Conservation (phyloP, 2,329 filamentous ascomycete species). For the Zymoseptoria brevis region DNA sequence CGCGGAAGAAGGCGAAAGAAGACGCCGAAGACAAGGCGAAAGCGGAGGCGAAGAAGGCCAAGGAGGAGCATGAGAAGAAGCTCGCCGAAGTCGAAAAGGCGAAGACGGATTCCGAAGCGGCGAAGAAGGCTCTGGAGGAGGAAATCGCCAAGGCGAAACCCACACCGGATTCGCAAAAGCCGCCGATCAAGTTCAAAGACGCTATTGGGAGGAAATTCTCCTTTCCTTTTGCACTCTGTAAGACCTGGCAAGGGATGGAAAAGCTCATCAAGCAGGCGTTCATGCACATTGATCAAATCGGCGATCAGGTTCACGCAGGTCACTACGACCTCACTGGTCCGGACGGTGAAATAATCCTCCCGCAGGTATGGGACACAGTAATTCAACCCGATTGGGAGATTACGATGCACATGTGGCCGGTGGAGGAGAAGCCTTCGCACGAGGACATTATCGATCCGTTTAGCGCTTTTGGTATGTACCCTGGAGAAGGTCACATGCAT, state of each 20-base stretch:
- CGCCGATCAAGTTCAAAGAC: slow-evolving; percentile 83
- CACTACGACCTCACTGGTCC: slow-evolving; percentile 43
- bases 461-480: slow-evolving; percentile 10
- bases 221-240: slow-evolving; percentile 79
- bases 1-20: slow-evolving; percentile 36
- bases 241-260: slow-evolving; percentile 50
- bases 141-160: slow-evolving; percentile 41
- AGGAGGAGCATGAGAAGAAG: slow-evolving; percentile 43
- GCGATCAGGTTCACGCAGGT: slow-evolving; percentile 38
- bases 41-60: slow-evolving; percentile 41
- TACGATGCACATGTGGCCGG: slow-evolving; percentile 44
- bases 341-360: slow-evolving; percentile 43
- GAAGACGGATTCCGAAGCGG: slow-evolving; percentile 43
- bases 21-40: slow-evolving; percentile 19
- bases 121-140: slow-evolving; percentile 41
- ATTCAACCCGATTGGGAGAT: slow-evolving; percentile 42
- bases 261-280: slow-evolving; percentile 44
- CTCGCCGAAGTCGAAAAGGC: slow-evolving; percentile 47
- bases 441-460: slow-evolving; percentile 8
- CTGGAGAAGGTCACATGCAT: slow-evolving; percentile 1
- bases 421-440: slow-evolving; percentile 24
- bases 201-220: slow-evolving; percentile 85
- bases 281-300: slow-evolving; percentile 39
- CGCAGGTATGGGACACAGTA: slow-evolving; percentile 42
- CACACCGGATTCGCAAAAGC: slow-evolving; percentile 51